Base-by-base conservation (phyloP, 331 rosid genomes). In the Rhamnella rubrinervis region DNA sequence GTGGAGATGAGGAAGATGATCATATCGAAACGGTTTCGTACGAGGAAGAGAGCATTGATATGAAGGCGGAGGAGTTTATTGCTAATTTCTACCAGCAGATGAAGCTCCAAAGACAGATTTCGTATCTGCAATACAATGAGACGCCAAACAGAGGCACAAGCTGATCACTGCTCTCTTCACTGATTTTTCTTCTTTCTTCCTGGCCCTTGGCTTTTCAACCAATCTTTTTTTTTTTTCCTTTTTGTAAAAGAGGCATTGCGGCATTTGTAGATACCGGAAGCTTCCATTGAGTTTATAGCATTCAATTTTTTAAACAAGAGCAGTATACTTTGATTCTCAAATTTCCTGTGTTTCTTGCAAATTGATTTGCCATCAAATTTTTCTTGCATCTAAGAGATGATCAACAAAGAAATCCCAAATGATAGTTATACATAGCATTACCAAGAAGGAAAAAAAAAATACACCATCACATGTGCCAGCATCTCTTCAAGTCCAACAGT, bases 51-150 rank as follows among this genome's bases (percentile, higher is more conserved):
- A 53, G 21, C 19, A 19, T 53, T 21, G 58, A 53, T 65, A 41
- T 18, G 73, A 84, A 68, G 61, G 98, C 97, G 0, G 97, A 91
- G 35, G 90, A 91, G 86, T 93, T 93, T 72, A 93, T 93, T 61
- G 87, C 95, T 6, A 77, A 86, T 21, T 95, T 91, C 83, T 83
- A 89, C 63, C 72, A 75, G 68, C 97, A 95, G 80, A 83, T 95
- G 81, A 91, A 77, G 82, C 80, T 89, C 55, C 99, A 95, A 61
- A 88, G 88, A 73, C 96, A 95, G 83, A 80, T 84, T 67, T 91
- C 98, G 39, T 78, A 76, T 72, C 59, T 80, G 40, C 88, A 72
- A 19, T 84, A 73, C 85, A 70, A 66, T 47, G 66, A 72, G 38
- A 83, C 73, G 31, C 67, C 63, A 37, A 76, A 25, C 59, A 75